These are phyloP conservation scores for Acer campestre DNA, from an alignment of 345 rosid species.

Conservation along the genomic window DNA sequence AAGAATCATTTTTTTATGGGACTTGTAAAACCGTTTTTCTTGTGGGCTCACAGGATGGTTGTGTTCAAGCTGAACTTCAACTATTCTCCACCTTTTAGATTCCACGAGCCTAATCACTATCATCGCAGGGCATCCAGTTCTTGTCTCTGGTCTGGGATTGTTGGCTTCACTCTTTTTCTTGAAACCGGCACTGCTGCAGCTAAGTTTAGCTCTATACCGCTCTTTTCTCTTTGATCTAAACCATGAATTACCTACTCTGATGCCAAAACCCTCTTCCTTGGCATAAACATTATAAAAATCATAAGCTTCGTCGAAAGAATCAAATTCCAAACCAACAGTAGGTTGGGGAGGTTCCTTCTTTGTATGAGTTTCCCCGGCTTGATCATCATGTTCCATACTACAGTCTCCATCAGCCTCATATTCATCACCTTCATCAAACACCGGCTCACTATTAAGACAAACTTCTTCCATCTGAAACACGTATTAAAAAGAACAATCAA, in stretches of 20 bases:
- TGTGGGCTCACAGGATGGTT: constrained; percentile 47
- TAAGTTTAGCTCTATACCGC: constrained; percentile 55
- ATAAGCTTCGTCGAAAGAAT: constrained; percentile 51
- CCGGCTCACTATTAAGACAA: constrained; percentile 52
- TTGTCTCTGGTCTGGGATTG: constrained; percentile 51
- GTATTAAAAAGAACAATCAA: constrained; percentile 11
- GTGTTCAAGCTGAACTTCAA: constrained; percentile 53
- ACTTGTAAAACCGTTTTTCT: constrained; percentile 43
- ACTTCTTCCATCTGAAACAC: constrained; percentile 53
- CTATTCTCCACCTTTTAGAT: constrained; percentile 51
- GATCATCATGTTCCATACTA: constrained; percentile 25
- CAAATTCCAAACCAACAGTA: constrained; percentile 53
- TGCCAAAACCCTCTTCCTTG: constrained; percentile 54
- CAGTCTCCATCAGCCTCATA: constrained; percentile 38
- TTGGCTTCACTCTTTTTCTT: constrained; percentile 57
- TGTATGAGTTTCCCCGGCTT: constrained; percentile 23
- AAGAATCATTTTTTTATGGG: constrained; percentile 44
- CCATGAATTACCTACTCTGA: constrained; percentile 55
- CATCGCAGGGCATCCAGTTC: constrained; percentile 58
- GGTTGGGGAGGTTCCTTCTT: constrained; percentile 32
- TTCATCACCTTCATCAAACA: constrained; percentile 41
- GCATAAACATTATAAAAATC: constrained; percentile 47
- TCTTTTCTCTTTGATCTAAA: constrained; percentile 50
- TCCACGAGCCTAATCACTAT: constrained; percentile 45
- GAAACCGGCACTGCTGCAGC: constrained; percentile 58